Evolutionary conservation across 306 rosid species (phyloP).

Genomic region (Quercus bicolor): DNA sequence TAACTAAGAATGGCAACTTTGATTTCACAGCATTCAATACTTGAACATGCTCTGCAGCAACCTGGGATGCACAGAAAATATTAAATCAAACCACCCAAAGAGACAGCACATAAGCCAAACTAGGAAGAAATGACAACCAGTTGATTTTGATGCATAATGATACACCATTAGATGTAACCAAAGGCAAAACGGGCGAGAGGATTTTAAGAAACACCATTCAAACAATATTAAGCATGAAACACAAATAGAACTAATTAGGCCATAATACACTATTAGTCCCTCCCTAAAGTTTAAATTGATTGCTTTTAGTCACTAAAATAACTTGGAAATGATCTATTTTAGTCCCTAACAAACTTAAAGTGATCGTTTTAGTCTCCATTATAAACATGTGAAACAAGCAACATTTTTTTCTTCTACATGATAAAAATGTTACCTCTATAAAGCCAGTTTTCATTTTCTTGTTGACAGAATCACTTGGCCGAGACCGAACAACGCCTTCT

Average conservation of each 20-base stretch:
- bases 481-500: conserved; percentile 74
- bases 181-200: conserved; percentile 2
- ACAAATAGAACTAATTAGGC: neutral
- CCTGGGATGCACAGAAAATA: conserved; percentile 36
- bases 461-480: conserved; percentile 78
- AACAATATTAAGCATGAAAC: neutral
- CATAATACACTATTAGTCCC: neutral
- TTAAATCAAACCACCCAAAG: neutral
- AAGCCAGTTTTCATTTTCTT: conserved; percentile 81
- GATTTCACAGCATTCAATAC: conserved; percentile 71
- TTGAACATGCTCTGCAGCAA: conserved; percentile 79
- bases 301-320: too few relatives aligned
- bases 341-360: too few relatives aligned
- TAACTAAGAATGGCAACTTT: conserved; percentile 81
- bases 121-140: neutral
- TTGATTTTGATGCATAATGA: neutral
- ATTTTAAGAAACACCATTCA: neutral
- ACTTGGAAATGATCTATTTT: too few relatives aligned
- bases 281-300: neutral
- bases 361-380: too few relatives aligned
- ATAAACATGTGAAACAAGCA: too few relatives aligned
- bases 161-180: neutral
- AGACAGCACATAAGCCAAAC: conserved; percentile 4
- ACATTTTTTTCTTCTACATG: neutral
- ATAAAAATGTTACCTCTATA: conserved; percentile 52